Conservation (phyloP, 805 yeast species). For the Teunomyces gatunensis region DNA sequence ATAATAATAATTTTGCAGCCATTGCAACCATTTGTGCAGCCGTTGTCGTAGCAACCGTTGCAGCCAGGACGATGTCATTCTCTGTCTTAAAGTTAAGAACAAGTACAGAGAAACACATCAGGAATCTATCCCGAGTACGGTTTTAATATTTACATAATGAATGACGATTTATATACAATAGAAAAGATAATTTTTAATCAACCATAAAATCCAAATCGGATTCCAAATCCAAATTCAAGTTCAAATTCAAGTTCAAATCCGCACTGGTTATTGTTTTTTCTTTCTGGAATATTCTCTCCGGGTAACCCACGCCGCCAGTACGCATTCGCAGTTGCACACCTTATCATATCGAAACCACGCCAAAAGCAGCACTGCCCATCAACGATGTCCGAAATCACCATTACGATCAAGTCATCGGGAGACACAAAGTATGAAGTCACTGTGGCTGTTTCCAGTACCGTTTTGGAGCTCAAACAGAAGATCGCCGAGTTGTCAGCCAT, state of each 20-base stretch:
- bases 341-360: neutral
- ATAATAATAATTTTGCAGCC: neutral
- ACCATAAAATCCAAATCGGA: too few species aligned
- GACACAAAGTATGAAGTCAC: conserved; percentile 74
- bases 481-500: conserved; percentile 62
- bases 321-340: neutral
- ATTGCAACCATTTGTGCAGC: neutral
- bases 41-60: neutral
- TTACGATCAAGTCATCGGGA: conserved; percentile 54
- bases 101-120: neutral
- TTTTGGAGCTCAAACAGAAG: conserved; percentile 64
- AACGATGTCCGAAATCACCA: conserved; percentile 26
- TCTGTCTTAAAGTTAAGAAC: neutral
- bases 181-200: too few species aligned
- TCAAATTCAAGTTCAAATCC: too few species aligned
- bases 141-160: neutral
- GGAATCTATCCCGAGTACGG: neutral
- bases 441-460: conserved; percentile 52
- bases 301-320: neutral
- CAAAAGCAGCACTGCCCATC: conserved; percentile 1
- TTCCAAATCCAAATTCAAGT: too few species aligned
- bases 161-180: neutral
- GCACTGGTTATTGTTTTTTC: too few species aligned
- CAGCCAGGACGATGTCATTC: neutral
- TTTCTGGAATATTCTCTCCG: conserved; percentile 4